Percentiles rank a stretch among this genome's conserved stretches.
Conservation (phyloP, 2,329 filamentous ascomycete species). For the Amauroascus verrucosus region DNA sequence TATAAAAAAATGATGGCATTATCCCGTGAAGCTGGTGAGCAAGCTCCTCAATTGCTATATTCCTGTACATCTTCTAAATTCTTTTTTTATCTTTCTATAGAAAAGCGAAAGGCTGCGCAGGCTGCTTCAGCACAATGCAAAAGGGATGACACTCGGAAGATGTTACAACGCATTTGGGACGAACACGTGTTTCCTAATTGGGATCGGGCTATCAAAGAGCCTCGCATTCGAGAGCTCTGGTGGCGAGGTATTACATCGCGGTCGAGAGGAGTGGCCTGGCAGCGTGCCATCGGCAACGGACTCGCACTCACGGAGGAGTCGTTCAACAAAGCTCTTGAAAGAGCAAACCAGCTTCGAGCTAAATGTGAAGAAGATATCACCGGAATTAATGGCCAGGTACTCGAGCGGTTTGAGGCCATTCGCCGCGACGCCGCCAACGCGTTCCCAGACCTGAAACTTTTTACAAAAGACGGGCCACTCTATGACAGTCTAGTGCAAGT, state of each 20-base stretch:
- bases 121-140: conserved; percentile 40
- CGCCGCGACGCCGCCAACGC: conserved; percentile 44
- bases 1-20: conserved; percentile 58
- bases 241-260: conserved; percentile 53
- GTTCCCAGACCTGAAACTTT: conserved; percentile 51
- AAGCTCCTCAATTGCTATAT: background rate
- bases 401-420: conserved; percentile 46
- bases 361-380: conserved; percentile 34
- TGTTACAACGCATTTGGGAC: conserved; percentile 51
- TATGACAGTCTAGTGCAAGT: conserved; percentile 49
- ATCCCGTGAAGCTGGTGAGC: conserved; percentile 47
- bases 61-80: background rate
- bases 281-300: conserved; percentile 51
- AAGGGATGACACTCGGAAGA: conserved; percentile 43
- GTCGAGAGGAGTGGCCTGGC: conserved; percentile 49
- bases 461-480: conserved; percentile 44
- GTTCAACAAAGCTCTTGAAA: conserved; percentile 47
- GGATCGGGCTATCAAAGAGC: conserved; percentile 45
- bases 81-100: conserved; percentile 22
- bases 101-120: conserved; percentile 42
- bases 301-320: conserved; percentile 46
- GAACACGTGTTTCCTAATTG: conserved; percentile 52
- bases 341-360: conserved; percentile 42
- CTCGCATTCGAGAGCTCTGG: conserved; percentile 51
- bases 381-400: conserved; percentile 36